Evolutionary conservation across 108 stramenopile genomes (phyloP).

Genomic region (Nannochloropsis salina): DNA sequence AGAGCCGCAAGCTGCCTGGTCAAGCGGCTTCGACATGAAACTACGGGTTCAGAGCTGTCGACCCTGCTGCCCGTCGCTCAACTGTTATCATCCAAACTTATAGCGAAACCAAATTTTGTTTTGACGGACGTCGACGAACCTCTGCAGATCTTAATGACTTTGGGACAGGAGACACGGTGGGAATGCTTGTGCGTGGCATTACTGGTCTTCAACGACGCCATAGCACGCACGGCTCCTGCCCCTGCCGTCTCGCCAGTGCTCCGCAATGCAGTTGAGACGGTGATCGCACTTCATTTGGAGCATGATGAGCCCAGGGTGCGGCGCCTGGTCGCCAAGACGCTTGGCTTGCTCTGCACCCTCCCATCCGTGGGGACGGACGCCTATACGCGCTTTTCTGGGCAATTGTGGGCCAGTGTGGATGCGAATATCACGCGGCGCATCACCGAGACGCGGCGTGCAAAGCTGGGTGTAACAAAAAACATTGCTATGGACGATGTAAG

Average conservation of each 20-base stretch:
- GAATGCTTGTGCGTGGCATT: neutral
- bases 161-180: neutral
- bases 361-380: conserved; percentile 11
- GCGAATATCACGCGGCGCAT: neutral
- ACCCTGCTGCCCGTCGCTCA: neutral
- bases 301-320: neutral
- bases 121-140: neutral
- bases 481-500: neutral
- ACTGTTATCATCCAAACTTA: neutral
- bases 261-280: neutral
- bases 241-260: neutral
- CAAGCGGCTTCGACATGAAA: neutral
- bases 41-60: neutral
- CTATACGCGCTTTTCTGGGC: neutral
- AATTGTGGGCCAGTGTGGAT: conserved; percentile 1
- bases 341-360: neutral
- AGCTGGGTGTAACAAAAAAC: neutral
- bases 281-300: neutral
- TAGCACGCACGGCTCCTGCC: neutral
- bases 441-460: neutral
- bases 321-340: neutral
- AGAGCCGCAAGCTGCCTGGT: neutral
- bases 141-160: neutral
- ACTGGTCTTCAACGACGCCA: neutral
- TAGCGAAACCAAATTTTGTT: neutral